Evolutionary conservation across 2,329 filamentous ascomycete species (phyloP).

Genomic region (Monosporascus sp.): DNA sequence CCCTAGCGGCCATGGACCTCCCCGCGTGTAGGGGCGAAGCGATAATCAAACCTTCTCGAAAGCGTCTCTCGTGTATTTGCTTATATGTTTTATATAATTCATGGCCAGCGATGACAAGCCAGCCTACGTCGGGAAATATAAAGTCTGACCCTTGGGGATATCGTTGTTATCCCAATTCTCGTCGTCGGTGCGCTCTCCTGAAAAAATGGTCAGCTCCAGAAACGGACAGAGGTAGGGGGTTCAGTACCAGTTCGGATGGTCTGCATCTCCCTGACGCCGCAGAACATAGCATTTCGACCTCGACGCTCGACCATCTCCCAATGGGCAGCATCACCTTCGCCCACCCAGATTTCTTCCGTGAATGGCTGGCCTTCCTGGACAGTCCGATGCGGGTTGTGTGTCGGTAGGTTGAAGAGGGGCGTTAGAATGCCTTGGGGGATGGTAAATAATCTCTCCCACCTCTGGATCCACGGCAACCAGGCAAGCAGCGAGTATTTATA

Average conservation of each 20-base stretch:
- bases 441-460: conserved; percentile 61
- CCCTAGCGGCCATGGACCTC: background rate
- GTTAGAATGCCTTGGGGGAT: conserved; percentile 55
- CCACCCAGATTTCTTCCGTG: conserved; percentile 46
- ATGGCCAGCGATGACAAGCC: conserved; percentile 7
- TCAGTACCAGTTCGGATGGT: conserved; percentile 22
- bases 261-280: conserved; percentile 47
- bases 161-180: conserved; percentile 30
- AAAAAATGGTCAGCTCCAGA: background rate
- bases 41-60: conserved; percentile 5
- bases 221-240: background rate
- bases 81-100: conserved; percentile 14
- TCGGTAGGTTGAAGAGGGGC: conserved; percentile 49
- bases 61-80: conserved; percentile 11
- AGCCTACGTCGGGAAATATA: conserved; percentile 26
- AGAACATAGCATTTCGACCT: conserved; percentile 49
- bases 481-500: conserved; percentile 54
- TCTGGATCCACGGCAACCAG: conserved; percentile 55
- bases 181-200: conserved; percentile 22
- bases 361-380: conserved; percentile 54
- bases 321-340: conserved; percentile 23
- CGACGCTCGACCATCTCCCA: conserved; percentile 38
- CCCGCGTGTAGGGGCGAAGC: background rate
- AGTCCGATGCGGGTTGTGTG: conserved; percentile 53
- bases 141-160: conserved; percentile 28